These are phyloP conservation scores for Sporopachydermia cereana DNA, from an alignment of 1,139 yeast species.

Conservation along the genomic window DNA sequence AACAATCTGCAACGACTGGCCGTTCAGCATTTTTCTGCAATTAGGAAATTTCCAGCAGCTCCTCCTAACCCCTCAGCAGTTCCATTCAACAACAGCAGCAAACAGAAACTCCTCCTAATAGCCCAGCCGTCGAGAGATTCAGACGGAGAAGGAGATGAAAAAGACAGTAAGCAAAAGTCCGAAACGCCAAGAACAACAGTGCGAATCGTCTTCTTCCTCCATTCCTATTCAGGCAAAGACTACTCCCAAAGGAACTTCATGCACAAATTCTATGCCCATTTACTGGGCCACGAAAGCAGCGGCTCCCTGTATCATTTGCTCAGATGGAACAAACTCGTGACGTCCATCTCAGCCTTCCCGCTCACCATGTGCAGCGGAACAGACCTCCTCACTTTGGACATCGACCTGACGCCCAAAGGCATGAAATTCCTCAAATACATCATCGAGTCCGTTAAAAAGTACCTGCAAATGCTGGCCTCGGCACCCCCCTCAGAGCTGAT, in stretches of 20 bases:
- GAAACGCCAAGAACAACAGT: constrained; percentile 9
- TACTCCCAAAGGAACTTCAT: constrained; percentile 19
- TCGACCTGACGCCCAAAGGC: background rate
- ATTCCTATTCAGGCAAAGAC: constrained; percentile 16
- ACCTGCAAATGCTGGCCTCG: background rate
- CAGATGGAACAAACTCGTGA: background rate
- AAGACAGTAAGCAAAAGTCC: too few species aligned
- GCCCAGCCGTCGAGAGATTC: background rate
- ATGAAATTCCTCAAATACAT: background rate
- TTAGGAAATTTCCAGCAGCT: background rate
- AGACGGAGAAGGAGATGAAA: background rate
- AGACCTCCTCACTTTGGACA: background rate
- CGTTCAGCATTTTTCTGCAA: constrained; percentile 24
- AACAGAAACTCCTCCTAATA: background rate
- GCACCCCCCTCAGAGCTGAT: background rate
- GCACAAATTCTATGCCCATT: constrained; percentile 38
- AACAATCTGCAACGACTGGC: constrained; percentile 44
- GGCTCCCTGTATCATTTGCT: constrained; percentile 32
- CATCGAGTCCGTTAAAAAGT: background rate
- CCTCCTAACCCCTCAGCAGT: constrained; percentile 5
- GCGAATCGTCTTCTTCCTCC: constrained; percentile 21
- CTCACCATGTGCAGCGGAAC: background rate
- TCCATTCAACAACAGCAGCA: background rate
- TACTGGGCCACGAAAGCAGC: constrained; percentile 50
- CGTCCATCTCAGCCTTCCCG: background rate